Evolutionary conservation across 148 eudicot genomes (phyloP), one percentile per base, ranked within the genome.

Genomic region (Silene conica): DNA sequence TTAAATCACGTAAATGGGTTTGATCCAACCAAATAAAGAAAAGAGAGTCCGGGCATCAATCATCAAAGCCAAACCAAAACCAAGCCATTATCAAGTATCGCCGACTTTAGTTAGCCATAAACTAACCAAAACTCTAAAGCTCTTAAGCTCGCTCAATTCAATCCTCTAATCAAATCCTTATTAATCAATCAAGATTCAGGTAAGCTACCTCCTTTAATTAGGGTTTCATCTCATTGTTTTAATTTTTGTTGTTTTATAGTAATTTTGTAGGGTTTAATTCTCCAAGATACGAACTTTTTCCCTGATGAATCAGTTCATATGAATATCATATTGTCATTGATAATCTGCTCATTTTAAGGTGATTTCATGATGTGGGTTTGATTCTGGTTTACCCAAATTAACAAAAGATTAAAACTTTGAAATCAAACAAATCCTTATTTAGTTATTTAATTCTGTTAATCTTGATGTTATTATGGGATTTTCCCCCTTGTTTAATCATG

Each of bases 121-220:
- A 50, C 55, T 10, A 48, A 48, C 54, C 54, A 48, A 48, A 12
- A 48, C 54, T 38, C 43, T 6, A 31, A 15, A 34, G 9, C 65
- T 5, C 69, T 65, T 65, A 65, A 31, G 34, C 34, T 31, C 34
- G 43, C 43, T 65, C 19, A 65, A 34, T 38, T 57, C 50, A 57
- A 71, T 34, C 74, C 25, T 28, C 48, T 8, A 26, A 26, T 21
- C 28, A 0, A 8, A 31, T 55, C 43, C 5, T 8, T 58, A 15
- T 46, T 20, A 6, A 6, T 45, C 46, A 2, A 28, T 74, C 77
- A 63, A 23, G 62, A 59, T 66, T 20, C 63, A 74, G 71, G 77
- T 54, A 74, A 74, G 71, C 67, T 34, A 31, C 9, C 45, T 15
- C 45, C 61, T 52, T 34, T 26, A 69, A 69, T 69, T 8, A 50